A percentile compares a stretch with the other conserved stretches of the same genome.
phyloP scores from a whole-genome alignment of 2,329 filamentous ascomycete species.

The Bipolaris victoriae region DNA sequence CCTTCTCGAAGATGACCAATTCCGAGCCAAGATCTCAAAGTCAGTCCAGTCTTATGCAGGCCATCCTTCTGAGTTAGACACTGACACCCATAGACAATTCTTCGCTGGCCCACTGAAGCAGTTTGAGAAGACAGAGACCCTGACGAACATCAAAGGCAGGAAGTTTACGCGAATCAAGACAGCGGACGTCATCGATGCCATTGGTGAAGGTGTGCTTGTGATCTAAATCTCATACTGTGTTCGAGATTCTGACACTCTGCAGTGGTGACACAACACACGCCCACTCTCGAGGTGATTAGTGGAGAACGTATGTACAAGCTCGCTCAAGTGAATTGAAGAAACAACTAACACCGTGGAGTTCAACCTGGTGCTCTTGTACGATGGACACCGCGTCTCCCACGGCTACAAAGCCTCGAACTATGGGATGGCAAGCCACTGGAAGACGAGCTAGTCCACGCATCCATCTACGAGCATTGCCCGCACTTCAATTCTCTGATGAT shows the following conservation, averaged over 20 bases:
- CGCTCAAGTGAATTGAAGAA: background rate
- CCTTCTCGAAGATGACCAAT: constrained; percentile 65
- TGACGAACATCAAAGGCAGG: constrained; percentile 33
- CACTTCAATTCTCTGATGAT: constrained; percentile 67
- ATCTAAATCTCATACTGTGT: constrained; percentile 1
- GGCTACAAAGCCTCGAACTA: constrained; percentile 65
- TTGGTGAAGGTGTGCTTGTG: constrained; percentile 54
- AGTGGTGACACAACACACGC: constrained; percentile 57
- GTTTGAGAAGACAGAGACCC: constrained; percentile 47
- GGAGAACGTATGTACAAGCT: constrained; percentile 53
- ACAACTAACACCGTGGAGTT: constrained; percentile 45
- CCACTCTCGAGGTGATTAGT: constrained; percentile 64
- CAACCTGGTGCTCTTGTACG: constrained; percentile 59
- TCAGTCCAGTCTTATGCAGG: constrained; percentile 44
- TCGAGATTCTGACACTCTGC: constrained; percentile 16
- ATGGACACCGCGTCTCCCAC: constrained; percentile 66
- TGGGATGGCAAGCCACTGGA: constrained; percentile 67
- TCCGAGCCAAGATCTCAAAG: constrained; percentile 63
- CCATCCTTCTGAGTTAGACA: background rate
- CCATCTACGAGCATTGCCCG: constrained; percentile 65
- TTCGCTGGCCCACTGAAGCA: constrained; percentile 57
- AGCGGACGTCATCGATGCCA: constrained; percentile 53
- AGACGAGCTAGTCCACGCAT: constrained; percentile 58
- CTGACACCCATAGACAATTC: constrained; percentile 52
- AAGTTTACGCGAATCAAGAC: constrained; percentile 48